Evolutionary conservation across 2,329 filamentous ascomycete species (phyloP).

Genomic region (Colletotrichum cordylinicola): DNA sequence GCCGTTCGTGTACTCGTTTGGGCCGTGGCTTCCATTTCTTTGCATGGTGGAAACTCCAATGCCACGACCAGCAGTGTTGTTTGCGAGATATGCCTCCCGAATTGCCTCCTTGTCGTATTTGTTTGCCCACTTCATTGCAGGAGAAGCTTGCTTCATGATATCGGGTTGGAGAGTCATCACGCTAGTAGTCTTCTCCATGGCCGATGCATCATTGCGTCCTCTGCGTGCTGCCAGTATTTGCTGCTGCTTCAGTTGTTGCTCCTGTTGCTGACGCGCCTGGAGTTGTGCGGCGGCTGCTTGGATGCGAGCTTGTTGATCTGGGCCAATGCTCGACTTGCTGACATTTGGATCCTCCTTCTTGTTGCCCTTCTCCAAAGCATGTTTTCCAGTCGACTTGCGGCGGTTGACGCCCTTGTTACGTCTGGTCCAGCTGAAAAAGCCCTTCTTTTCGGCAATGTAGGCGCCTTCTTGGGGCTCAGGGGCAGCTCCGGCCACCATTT

Average conservation of each 20-base stretch:
- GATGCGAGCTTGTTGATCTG: slow-evolving; percentile 91
- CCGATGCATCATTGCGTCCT: slow-evolving; percentile 62
- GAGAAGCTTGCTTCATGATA: slow-evolving; percentile 85
- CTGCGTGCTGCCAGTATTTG: slow-evolving; percentile 44
- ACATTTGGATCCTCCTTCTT: slow-evolving; percentile 47
- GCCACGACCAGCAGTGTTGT: slow-evolving; percentile 75
- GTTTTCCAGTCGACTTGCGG: slow-evolving; percentile 74
- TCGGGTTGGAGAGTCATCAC: slow-evolving; percentile 86
- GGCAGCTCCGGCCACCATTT: slow-evolving; percentile 92
- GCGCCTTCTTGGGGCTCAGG: slow-evolving; percentile 83
- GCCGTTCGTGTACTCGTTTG: slow-evolving; percentile 34
- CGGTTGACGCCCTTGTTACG: slow-evolving; percentile 68
- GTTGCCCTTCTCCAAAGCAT: slow-evolving; percentile 52
- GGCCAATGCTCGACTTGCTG: slow-evolving; percentile 85
- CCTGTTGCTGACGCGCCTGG: slow-evolving; percentile 72
- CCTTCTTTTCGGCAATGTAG: slow-evolving; percentile 95
- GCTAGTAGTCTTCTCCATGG: slow-evolving; percentile 82
- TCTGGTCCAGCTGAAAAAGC: slow-evolving; percentile 86
- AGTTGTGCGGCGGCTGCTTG: slow-evolving; percentile 88
- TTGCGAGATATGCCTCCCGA: slow-evolving; percentile 83
- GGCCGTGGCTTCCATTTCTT: slow-evolving; percentile 39
- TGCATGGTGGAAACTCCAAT: slow-evolving; percentile 50
- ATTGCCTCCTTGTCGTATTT: slow-evolving; percentile 92
- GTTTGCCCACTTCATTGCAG: slow-evolving; percentile 95
- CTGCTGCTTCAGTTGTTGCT: slow-evolving; percentile 45